Evolutionary conservation across 129 eudicot genomes (phyloP), one percentile per base, ranked within the genome.

Genomic region (Smallanthus sonchifolius): DNA sequence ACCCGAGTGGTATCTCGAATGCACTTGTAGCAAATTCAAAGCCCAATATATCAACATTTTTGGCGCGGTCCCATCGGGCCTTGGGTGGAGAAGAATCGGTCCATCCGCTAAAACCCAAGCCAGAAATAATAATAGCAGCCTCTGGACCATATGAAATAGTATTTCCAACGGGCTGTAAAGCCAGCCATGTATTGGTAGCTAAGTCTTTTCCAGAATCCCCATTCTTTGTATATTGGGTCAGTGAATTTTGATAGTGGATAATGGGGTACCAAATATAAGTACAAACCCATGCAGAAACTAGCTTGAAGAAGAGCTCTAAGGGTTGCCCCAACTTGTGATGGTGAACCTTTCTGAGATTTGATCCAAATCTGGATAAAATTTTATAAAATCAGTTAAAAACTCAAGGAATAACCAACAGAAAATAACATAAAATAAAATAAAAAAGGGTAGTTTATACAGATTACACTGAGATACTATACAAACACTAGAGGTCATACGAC

Each of bases 61-160:
- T 93, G 16, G 98, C 96, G 63, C 89, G 96, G 81, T 87, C 98
- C 95, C 96, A 93, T 10, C 56, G 75, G 10, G 98, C 81, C 78
- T 78, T 83, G 74, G 92, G 90, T 28, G 95, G 87, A 83, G 86
- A 83, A 40, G 87, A 86, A 72, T 90, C 80, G 5, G 87, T 90
- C 98, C 98, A 93, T 45, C 98, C 96, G 81, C 92, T 87, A 62
- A 89, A 93, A 52, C 98, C 98, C 83, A 93, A 80, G 37, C 98
- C 98, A 37, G 86, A 90, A 51, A 93, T 87, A 40, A 87, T 83
- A 20, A 90, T 84, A 35, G 98, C 79, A 76, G 95, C 90, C 80
- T 93, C 98, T 2, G 14, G 89, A 94, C 98, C 97, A 88, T 67
- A 90, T 90, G 77, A 90, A 94, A 60, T 94, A 94, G 62, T 94